A percentile compares a stretch with the other conserved stretches of the same genome.
These are phyloP conservation scores for Ostreobium quekettii DNA, from an alignment of 139 green algal species.

Conservation along the genomic window DNA sequence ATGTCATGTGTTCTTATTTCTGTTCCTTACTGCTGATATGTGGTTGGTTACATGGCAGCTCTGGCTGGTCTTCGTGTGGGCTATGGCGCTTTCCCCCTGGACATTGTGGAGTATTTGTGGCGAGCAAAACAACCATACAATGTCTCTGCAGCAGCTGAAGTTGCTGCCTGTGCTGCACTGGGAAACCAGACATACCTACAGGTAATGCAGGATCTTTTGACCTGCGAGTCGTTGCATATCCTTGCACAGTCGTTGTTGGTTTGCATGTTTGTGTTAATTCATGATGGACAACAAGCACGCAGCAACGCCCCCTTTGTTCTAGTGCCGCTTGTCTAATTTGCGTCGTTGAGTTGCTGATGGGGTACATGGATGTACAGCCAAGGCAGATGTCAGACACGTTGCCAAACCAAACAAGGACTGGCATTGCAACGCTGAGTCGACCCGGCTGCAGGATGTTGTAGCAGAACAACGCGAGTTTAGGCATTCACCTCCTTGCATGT, in stretches of 20 bases:
- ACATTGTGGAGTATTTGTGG: constrained; percentile 87
- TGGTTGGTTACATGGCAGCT: constrained; percentile 8
- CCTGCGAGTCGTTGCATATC: neutral
- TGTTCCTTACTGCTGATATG: neutral
- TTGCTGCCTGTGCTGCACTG: constrained; percentile 69
- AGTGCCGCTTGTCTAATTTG: neutral
- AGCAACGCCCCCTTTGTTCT: neutral
- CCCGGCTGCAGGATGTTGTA: too few species aligned
- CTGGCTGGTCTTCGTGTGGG: constrained; percentile 50
- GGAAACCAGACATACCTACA: constrained; percentile 63
- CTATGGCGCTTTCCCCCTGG: constrained; percentile 63
- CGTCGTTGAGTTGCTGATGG: constrained; percentile 6
- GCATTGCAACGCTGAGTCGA: too few species aligned
- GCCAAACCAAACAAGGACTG: too few species aligned
- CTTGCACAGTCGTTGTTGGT: too few species aligned
- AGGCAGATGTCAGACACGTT: neutral
- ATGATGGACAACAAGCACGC: neutral
- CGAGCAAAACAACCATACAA: constrained; percentile 99
- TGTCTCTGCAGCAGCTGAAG: constrained; percentile 87
- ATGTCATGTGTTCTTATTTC: constrained; percentile 6
- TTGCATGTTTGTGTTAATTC: neutral
- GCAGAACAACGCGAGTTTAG: too few species aligned
- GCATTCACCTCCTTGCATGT: too few species aligned
- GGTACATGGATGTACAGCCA: neutral
- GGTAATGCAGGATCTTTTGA: constrained; percentile 19